Percentiles rank a stretch among this genome's conserved stretches.
phyloP scores from a whole-genome alignment of 768 basidiomycete species.

The Cubamyces lactineus region DNA sequence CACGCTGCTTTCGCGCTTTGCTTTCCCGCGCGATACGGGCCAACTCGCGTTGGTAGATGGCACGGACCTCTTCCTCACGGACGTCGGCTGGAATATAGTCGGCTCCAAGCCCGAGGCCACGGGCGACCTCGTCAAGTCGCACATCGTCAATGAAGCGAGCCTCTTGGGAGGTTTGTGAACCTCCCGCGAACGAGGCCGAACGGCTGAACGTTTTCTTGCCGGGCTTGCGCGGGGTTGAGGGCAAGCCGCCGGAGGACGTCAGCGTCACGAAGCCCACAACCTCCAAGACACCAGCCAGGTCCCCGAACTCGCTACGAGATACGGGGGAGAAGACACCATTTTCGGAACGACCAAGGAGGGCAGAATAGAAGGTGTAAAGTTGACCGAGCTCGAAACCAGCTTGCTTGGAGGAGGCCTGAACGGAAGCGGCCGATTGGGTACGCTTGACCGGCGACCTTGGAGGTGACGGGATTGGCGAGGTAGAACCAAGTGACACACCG shows the following conservation, averaged over 20 bases:
- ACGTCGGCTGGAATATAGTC: constrained; percentile 39
- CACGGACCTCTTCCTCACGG: constrained; percentile 53
- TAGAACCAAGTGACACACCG: constrained; percentile 53
- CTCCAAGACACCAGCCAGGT: constrained; percentile 73
- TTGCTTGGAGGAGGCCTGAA: constrained; percentile 29
- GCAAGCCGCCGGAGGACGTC: constrained; percentile 35
- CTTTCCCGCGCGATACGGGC: constrained; percentile 48
- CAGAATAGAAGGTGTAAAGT: constrained; percentile 65
- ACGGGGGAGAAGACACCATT: constrained; percentile 62
- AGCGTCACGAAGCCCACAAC: constrained; percentile 65
- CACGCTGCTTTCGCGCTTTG: constrained; percentile 35
- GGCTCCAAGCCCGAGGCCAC: constrained; percentile 60
- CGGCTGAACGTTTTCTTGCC: constrained; percentile 58
- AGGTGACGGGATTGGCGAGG: constrained; percentile 35
- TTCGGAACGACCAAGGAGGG: constrained; percentile 59
- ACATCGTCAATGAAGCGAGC: constrained; percentile 64
- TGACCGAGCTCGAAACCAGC: constrained; percentile 59
- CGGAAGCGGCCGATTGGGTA: constrained; percentile 39
- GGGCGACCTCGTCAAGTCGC: constrained; percentile 68
- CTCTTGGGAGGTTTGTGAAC: constrained; percentile 38
- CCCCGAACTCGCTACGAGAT: constrained; percentile 75
- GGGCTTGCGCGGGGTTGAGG: constrained; percentile 48
- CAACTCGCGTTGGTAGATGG: constrained; percentile 58
- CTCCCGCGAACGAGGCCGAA: constrained; percentile 56
- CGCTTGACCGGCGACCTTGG: constrained; percentile 57